A percentile compares a stretch with the other conserved stretches of the same genome.
Evolutionary conservation across 2,329 filamentous ascomycete species (phyloP).

Genomic region (Acephala macrosclerotiorum): DNA sequence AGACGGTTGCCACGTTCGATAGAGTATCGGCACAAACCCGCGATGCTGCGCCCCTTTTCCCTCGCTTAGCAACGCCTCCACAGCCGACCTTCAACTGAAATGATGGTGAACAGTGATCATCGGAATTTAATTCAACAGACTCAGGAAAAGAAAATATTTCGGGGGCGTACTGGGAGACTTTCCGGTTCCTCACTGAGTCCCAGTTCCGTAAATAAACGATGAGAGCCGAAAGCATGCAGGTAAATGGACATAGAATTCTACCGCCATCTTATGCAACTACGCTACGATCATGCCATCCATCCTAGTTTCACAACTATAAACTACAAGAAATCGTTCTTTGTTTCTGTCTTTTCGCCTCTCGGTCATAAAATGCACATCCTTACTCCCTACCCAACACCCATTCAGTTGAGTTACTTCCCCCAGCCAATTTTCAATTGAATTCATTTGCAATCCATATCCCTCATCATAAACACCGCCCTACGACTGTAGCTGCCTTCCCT

Average conservation of each 20-base stretch:
- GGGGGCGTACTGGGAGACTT: no score
- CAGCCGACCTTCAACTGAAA: no score
- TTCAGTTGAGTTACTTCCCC: neutral
- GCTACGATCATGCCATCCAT: conserved; percentile 1
- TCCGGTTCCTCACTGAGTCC: no score
- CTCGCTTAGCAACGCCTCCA: no score
- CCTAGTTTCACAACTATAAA: neutral
- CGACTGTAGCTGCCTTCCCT: conserved; percentile 12
- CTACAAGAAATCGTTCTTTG: conserved; percentile 2
- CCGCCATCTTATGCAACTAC: neutral
- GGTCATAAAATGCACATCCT: neutral
- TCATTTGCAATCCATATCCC: neutral
- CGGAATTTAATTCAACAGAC: no score
- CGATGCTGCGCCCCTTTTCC: no score
- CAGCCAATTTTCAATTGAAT: neutral
- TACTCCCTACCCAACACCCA: neutral
- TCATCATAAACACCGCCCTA: neutral
- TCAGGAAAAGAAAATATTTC: no score
- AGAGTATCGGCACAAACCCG: no score
- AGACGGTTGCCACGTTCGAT: no score
- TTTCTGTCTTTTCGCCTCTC: neutral
- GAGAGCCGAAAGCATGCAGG: no score
- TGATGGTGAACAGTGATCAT: no score
- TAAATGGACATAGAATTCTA: neutral
- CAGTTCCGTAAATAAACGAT: no score